These are phyloP conservation scores for Apiotrichum brassicae DNA, from an alignment of 1,284 basidiomycete genomes.

Conservation along the genomic window DNA sequence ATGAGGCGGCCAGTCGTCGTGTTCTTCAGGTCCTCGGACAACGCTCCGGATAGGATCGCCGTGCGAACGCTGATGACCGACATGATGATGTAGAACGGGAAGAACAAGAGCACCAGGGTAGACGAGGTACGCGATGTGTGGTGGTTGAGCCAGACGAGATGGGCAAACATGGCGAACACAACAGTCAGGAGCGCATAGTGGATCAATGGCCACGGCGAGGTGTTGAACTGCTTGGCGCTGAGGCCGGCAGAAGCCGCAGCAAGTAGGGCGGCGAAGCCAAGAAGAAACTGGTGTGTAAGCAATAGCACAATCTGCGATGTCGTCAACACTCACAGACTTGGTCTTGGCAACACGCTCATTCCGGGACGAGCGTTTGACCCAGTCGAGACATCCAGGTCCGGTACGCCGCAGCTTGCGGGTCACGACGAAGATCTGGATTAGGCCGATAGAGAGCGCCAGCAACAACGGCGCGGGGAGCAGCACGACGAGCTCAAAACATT, in stretches of 20 bases:
- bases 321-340: slow-evolving; percentile 58
- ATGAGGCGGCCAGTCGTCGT: slow-evolving; percentile 24
- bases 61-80: slow-evolving; percentile 62
- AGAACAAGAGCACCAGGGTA: slow-evolving; percentile 70
- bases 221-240: slow-evolving; percentile 50
- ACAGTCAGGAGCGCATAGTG: slow-evolving; percentile 23
- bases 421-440: slow-evolving; percentile 45
- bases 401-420: slow-evolving; percentile 30
- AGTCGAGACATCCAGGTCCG: slow-evolving; percentile 11
- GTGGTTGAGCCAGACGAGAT: slow-evolving; percentile 57
- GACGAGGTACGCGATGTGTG: slow-evolving; percentile 70
- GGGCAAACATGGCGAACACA: slow-evolving; percentile 31
- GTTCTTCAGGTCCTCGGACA: slow-evolving; percentile 21
- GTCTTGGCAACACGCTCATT: slow-evolving; percentile 53
- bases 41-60: slow-evolving; percentile 40
- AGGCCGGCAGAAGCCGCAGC: slow-evolving; percentile 56
- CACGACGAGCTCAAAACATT: slow-evolving; percentile 75
- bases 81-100: slow-evolving; percentile 62
- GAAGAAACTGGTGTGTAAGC: slow-evolving; percentile 40
- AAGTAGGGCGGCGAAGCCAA: slow-evolving; percentile 44
- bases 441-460: slow-evolving; percentile 49
- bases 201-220: slow-evolving; percentile 40
- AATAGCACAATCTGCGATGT: slow-evolving; percentile 22
- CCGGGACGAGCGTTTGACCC: slow-evolving; percentile 24
- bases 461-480: slow-evolving; percentile 55